Evolutionary conservation across 2,329 filamentous ascomycete species (phyloP).

Genomic region (Pyrenophora seminiperda): DNA sequence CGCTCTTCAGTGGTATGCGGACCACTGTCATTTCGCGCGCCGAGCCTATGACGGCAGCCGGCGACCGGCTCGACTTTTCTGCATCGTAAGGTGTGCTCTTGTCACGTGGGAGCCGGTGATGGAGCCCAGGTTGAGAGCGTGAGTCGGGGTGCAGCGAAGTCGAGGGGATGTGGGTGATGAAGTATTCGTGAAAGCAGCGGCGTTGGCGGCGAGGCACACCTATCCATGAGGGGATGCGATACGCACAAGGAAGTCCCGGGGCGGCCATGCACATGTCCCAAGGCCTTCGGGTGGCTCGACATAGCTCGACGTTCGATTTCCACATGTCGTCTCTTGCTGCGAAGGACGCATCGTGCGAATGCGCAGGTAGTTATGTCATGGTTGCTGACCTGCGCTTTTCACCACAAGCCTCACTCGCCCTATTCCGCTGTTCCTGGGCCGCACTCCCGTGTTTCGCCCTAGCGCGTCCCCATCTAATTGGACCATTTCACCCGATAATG

Average conservation of each 20-base stretch:
- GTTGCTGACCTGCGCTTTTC: slow-evolving; percentile 21
- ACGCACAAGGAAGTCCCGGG: slow-evolving; percentile 13
- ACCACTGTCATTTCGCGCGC: slow-evolving; percentile 84
- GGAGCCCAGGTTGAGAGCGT: slow-evolving; percentile 64
- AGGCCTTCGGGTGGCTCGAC: slow-evolving; percentile 34
- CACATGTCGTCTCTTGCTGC: slow-evolving; percentile 46
- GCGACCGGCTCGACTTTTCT: slow-evolving; percentile 44
- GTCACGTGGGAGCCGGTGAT: slow-evolving; percentile 85
- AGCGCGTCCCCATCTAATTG: slow-evolving; percentile 26
- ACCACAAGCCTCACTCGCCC: slow-evolving; percentile 20
- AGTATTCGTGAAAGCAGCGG: slow-evolving; percentile 85
- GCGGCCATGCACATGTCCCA: slow-evolving; percentile 20
- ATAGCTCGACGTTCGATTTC: slow-evolving; percentile 40
- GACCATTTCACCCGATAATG: slow-evolving; percentile 1
- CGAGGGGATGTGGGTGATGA: slow-evolving; percentile 92
- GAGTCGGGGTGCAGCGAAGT: slow-evolving; percentile 92
- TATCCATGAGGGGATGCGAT: slow-evolving; percentile 15
- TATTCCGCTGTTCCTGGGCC: slow-evolving; percentile 29
- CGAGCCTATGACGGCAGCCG: slow-evolving; percentile 45
- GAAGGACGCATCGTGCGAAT: slow-evolving; percentile 42
- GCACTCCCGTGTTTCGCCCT: slow-evolving; percentile 12
- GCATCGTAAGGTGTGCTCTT: slow-evolving; percentile 77
- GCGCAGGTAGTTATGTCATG: slow-evolving; percentile 39
- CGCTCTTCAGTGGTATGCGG: slow-evolving; percentile 87
- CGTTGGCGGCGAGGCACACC: slow-evolving; percentile 25